phyloP scores from a whole-genome alignment of 768 basidiomycete genomes.

The Macrolepiota dolichaula region DNA sequence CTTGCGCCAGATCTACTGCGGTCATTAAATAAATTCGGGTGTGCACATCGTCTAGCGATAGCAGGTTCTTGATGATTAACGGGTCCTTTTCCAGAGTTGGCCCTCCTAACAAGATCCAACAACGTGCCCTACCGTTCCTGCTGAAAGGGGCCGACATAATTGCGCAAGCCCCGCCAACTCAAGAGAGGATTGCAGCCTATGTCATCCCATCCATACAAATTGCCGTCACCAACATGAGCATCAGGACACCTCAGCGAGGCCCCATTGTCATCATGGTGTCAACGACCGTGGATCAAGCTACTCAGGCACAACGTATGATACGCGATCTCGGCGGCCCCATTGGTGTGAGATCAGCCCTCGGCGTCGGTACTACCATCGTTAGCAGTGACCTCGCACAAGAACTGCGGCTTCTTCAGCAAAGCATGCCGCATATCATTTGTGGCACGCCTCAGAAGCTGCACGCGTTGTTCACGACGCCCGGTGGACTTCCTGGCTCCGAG shows the following conservation, averaged over 20 bases:
- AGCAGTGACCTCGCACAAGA: conserved; percentile 69
- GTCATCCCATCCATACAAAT: conserved; percentile 88
- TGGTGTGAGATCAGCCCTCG: conserved; percentile 86
- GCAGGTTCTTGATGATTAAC: neutral
- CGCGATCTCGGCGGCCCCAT: conserved; percentile 92
- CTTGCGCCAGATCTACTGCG: conserved; percentile 84
- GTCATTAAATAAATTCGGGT: conserved; percentile 94
- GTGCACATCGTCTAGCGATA: conserved; percentile 24
- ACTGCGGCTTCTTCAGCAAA: conserved; percentile 80
- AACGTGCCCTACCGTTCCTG: conserved; percentile 93
- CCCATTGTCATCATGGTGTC: conserved; percentile 92
- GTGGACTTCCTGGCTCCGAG: conserved; percentile 76
- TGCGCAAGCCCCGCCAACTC: conserved; percentile 97
- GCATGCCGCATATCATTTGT: conserved; percentile 92
- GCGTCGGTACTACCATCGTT: conserved; percentile 72
- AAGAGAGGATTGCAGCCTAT: conserved; percentile 97
- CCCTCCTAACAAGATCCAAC: conserved; percentile 98
- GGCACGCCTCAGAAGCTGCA: conserved; percentile 97
- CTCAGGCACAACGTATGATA: conserved; percentile 94
- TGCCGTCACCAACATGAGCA: conserved; percentile 60
- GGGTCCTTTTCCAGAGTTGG: conserved; percentile 60
- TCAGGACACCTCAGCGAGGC: conserved; percentile 59
- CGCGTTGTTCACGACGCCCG: conserved; percentile 80
- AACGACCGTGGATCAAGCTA: conserved; percentile 98
- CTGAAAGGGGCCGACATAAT: conserved; percentile 94